Percentiles rank a stretch among this genome's conserved stretches.
Conservation (phyloP, 176 grass and related monocot species). For the Oryza longistaminata region DNA sequence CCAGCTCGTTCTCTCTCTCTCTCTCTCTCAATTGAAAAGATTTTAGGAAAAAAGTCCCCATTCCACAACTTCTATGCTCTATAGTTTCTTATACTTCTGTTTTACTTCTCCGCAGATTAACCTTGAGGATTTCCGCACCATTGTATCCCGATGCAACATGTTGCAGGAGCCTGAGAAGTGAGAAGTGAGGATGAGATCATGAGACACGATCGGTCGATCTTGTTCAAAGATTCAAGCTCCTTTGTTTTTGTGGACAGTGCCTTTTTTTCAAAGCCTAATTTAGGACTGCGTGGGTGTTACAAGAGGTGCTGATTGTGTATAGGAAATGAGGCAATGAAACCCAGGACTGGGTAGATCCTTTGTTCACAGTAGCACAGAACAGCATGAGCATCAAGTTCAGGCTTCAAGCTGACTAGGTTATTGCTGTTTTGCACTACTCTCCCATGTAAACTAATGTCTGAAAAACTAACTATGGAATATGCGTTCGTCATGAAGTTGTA, state of each 20-base stretch:
- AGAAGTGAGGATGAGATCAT: slow-evolving; percentile 17
- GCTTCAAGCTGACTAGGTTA: not conserved
- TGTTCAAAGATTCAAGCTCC: slow-evolving; percentile 4
- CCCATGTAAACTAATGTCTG: not conserved
- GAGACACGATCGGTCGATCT: not conserved
- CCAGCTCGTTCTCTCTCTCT: not conserved
- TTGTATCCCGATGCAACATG: slow-evolving; percentile 83
- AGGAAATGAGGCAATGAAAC: not conserved
- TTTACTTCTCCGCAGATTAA: slow-evolving; percentile 58
- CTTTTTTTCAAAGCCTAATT: not conserved
- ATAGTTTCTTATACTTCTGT: not conserved
- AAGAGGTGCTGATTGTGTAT: not conserved
- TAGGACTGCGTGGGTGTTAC: not conserved
- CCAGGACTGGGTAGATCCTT: not conserved
- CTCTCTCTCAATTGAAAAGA: not conserved
- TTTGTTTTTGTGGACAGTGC: not conserved
- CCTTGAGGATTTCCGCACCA: slow-evolving; percentile 77
- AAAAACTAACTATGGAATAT: too few species aligned
- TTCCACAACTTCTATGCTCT: slow-evolving; percentile 3
- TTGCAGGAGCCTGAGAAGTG: slow-evolving; percentile 51
- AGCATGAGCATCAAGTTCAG: not conserved
- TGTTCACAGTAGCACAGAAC: not conserved
- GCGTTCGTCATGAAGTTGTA: not conserved
- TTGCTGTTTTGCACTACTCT: not conserved
- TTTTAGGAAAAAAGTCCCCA: not conserved